Conservation (phyloP, 345 rosid genomes). For the Rhodomyrtus tomentosa region DNA sequence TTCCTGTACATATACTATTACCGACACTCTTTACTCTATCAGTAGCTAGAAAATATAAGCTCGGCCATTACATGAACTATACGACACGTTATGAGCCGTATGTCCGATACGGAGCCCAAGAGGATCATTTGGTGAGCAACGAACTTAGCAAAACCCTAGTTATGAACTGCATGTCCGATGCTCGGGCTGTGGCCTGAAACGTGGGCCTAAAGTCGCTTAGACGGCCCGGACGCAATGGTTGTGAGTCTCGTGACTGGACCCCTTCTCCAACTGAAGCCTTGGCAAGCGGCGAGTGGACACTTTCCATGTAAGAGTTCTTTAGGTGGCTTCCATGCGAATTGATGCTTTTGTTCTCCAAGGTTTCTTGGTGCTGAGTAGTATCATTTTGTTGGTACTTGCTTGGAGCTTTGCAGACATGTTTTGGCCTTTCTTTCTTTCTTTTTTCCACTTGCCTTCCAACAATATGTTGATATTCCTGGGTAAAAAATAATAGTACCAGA, state of each 20-base stretch:
- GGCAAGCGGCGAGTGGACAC: neutral
- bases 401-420: neutral
- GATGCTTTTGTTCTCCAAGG: neutral
- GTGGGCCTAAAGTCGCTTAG: conserved; percentile 24
- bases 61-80: neutral
- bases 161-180: conserved; percentile 26
- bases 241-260: neutral
- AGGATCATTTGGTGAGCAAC: neutral
- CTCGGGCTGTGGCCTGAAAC: conserved; percentile 36
- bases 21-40: neutral
- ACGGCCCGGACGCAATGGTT: neutral
- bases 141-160: neutral
- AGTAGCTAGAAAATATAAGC: neutral
- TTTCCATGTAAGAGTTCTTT: neutral
- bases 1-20: neutral
- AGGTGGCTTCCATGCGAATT: neutral
- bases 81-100: neutral
- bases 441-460: neutral
- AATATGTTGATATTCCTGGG: neutral
- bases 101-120: neutral
- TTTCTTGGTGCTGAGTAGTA: neutral
- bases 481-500: neutral
- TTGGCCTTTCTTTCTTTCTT: no score
- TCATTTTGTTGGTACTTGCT: neutral
- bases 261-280: neutral